Conservation (phyloP, 192 early-diverging fungal species). For the Diversispora epigaea region DNA sequence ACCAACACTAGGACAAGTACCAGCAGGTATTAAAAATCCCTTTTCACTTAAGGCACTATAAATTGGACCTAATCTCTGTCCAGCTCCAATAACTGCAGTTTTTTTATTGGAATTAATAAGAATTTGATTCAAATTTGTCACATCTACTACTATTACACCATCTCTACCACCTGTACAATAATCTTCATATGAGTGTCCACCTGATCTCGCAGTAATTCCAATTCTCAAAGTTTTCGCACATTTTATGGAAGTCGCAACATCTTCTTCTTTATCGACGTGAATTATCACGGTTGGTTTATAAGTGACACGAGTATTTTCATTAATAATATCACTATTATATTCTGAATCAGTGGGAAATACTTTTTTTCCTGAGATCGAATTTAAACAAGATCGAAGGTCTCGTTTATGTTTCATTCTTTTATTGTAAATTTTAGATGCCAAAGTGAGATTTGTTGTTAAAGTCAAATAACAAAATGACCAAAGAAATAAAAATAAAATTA, state of each 20-base stretch:
- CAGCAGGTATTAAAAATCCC: constrained; percentile 41
- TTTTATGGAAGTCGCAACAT: constrained; percentile 40
- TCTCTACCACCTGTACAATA: constrained; percentile 50
- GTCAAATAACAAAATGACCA: too few species aligned
- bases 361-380: neutral
- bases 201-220: constrained; percentile 43
- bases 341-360: constrained; percentile 24
- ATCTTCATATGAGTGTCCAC: constrained; percentile 62
- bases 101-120: constrained; percentile 29
- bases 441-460: too few species aligned
- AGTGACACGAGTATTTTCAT: constrained; percentile 32
- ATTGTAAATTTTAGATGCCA: too few species aligned
- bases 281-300: constrained; percentile 36
- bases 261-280: constrained; percentile 18
- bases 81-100: constrained; percentile 51
- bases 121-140: constrained; percentile 39
- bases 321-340: neutral
- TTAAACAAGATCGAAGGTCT: too few species aligned
- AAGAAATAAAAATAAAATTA: too few species aligned
- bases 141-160: constrained; percentile 52
- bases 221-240: constrained; percentile 38
- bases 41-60: constrained; percentile 41
- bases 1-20: constrained; percentile 61
- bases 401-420: too few species aligned
- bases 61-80: constrained; percentile 53